Evolutionary conservation across 2,329 filamentous ascomycete genomes (phyloP), one percentile per base, ranked within the genome.

Genomic region (Fusarium redolens): DNA sequence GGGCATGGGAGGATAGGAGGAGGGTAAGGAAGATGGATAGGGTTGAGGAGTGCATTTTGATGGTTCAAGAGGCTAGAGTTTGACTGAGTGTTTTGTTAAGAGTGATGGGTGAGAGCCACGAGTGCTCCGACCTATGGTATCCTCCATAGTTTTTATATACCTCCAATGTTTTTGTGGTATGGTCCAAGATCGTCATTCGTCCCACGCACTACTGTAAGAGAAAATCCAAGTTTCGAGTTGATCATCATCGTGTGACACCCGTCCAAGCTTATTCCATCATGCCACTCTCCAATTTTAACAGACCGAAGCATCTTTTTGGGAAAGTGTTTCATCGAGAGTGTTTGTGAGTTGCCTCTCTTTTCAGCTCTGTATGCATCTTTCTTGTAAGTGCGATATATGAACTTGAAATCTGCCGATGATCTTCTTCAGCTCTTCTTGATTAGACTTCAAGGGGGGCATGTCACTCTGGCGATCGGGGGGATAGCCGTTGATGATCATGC

Each of bases 11-110:
- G 10, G 67, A 57, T 33, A 76, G 50, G 50, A 78, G 44, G 41
- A 75, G 37, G 56, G 64, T 33, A 37, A 77, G 38, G 40, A 75
- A 35, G 18, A 67, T 33, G 13, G 67, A 47, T 12, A 67, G 28
- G 20, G 43, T 38, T 15, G 18, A 48, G 66, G 69, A 72, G 40
- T 60, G 70, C 77, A 78, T 78, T 61, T 22, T 76, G 75, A 12
- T 35, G 33, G 43, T 25, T 41, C 15, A 11, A 30, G 33, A 13
- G 30, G 8, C 50, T 18, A 17, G 33, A 15, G 30, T 41, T 10
- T 58, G 37, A 13, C n/a, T 22, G 30, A 13, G 31, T 44, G n/a
- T 17, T 11, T 50, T 22, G 7, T 13, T 3, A 14, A 51, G 8
- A 12, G 13, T 7, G 30, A 35, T 25, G 45, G 48, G 45, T 10